Base-by-base conservation (phyloP, 2,329 filamentous ascomycete genomes). In the Monilinia fructigena region DNA sequence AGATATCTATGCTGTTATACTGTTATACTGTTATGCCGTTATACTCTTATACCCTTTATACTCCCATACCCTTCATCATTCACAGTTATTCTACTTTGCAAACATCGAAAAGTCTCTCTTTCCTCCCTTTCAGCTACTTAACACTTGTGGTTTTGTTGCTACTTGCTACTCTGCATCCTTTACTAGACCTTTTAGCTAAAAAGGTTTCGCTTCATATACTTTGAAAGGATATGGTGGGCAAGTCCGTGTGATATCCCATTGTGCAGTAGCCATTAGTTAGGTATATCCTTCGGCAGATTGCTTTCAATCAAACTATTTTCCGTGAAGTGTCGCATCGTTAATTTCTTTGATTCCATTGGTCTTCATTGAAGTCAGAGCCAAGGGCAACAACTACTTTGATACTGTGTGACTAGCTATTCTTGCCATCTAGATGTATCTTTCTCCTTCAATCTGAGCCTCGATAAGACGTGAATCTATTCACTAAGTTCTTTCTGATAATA, bases 221-320 rank as follows among this genome's bases (percentile, higher is more conserved):
- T 14, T 31, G 40, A n/a, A 59, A n/a, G 56, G 20, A 59, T 47
- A 47, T 59, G 35, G 26, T 35, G 31, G 56, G 23, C 26, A 59
- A 59, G 55, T 59, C 55, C 42, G 40, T 59, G 55, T 59, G 55
- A 48, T 59, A 59, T 59, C 16, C 14, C 55, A 31, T 31, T 47
- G 55, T 31, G 28, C 18, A 28, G 16, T 31, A 54, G 31, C 52
- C 23, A 28, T 53, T 40, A 58, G 31, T 35, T 35, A 35, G 11
- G 12, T 14, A 42, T 59, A 59, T 28, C 48, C 26, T 48, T 48
- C 42, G 42, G 20, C 26, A 35, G 31, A 48, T 23, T 59, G 20
- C 31, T 55, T 40, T 38, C 20, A 40, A 55, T 55, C 12, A 35
- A 35, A n/a, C 42, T 18, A 48, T 35, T 59, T 26, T 8, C 42